Conservation (phyloP, 345 rosid species). For the Isatis tinctoria region DNA sequence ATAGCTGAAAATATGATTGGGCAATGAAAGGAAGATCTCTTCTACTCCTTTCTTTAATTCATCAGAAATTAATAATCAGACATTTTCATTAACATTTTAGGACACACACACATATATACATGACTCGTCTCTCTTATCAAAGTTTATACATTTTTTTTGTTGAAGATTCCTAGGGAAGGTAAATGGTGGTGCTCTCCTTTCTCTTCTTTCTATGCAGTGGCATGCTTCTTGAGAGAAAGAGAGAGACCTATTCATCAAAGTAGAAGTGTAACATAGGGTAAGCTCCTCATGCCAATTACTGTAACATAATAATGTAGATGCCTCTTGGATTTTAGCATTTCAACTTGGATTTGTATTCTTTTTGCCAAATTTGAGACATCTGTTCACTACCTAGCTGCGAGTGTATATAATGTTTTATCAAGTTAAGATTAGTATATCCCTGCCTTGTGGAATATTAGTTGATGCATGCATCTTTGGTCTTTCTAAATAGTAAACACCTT, state of each 20-base stretch:
- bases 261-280: slow-evolving; percentile 3
- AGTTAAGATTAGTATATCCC: background rate
- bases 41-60: background rate
- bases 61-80: background rate
- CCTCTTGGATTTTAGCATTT: background rate
- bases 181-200: slow-evolving; percentile 24
- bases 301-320: background rate
- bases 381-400: background rate
- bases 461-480: background rate
- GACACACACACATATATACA: background rate
- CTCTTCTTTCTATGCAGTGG: slow-evolving; percentile 25
- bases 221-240: slow-evolving; percentile 26
- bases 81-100: background rate
- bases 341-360: slow-evolving; percentile 3
- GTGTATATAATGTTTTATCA: background rate
- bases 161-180: slow-evolving; percentile 23
- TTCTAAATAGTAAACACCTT: slow-evolving; percentile 3
- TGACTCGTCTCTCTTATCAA: slow-evolving; percentile 9
- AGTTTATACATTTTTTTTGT: slow-evolving; percentile 12
- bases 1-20: slow-evolving; percentile 22
- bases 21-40: slow-evolving; percentile 6
- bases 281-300: background rate
- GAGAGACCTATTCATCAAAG: slow-evolving; percentile 8
- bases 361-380: background rate
- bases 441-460: slow-evolving; percentile 2